These are phyloP conservation scores for Penicillium parvum DNA, from an alignment of 495 filamentous ascomycete species.

Conservation along the genomic window DNA sequence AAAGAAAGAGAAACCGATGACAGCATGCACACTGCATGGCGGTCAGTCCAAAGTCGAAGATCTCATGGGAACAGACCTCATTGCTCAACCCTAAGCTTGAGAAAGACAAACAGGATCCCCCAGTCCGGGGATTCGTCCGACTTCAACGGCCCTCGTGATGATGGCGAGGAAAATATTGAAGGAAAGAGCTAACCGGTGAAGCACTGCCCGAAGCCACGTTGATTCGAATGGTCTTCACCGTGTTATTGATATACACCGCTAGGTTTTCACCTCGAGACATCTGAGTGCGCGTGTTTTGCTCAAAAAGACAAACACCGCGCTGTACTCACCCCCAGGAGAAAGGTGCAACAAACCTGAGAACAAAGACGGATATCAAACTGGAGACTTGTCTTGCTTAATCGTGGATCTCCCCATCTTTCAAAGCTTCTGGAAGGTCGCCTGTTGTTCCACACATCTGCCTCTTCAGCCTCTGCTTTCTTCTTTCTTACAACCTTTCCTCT, in stretches of 20 bases:
- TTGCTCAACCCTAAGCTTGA: not conserved
- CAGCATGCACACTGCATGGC: conserved; percentile 20
- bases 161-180: too few species aligned
- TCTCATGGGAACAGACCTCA: conserved; percentile 8
- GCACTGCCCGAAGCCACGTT: conserved; percentile 6
- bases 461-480: conserved; percentile 3
- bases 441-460: conserved; percentile 13
- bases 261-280: conserved; percentile 1
- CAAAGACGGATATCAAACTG: conserved; percentile 5
- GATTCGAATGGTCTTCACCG: too few species aligned
- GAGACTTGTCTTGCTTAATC: conserved; percentile 21
- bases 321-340: conserved; percentile 5
- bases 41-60: conserved; percentile 25
- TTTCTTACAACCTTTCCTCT: conserved; percentile 1
- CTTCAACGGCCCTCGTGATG: conserved; percentile 17
- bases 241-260: conserved; percentile 4
- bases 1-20: conserved; percentile 15
- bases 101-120: conserved; percentile 21
- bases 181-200: conserved; percentile 5
- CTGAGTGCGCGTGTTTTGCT: too few species aligned
- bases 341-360: conserved; percentile 7
- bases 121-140: conserved; percentile 16
- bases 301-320: conserved; percentile 5
- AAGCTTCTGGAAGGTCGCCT: conserved; percentile 22
- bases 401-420: conserved; percentile 6